Conservation (phyloP, 163 green algal genomes). For the Scenedesmus sp. region DNA sequence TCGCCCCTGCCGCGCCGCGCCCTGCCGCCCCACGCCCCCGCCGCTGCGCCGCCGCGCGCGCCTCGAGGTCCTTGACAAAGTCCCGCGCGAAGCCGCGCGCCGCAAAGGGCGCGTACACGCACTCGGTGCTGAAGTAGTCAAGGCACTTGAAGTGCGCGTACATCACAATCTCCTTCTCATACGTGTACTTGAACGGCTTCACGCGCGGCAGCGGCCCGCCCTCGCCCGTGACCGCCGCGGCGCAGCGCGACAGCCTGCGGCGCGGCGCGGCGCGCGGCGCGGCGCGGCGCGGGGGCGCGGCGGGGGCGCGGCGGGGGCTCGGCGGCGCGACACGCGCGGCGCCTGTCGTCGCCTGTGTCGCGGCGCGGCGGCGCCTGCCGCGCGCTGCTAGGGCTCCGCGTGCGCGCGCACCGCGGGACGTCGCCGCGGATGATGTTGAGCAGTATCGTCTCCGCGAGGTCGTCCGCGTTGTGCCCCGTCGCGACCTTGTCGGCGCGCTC, state of each 20-base stretch:
- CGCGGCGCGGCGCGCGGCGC: too few species aligned
- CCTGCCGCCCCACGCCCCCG: not conserved
- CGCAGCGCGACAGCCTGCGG: slow-evolving; percentile 79
- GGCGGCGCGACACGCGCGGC: too few species aligned
- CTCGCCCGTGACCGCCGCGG: slow-evolving; percentile 85
- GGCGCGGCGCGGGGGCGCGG: too few species aligned
- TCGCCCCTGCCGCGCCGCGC: too few species aligned
- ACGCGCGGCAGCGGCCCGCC: slow-evolving; percentile 83
- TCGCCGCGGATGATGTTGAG: slow-evolving; percentile 97
- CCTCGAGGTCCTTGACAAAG: slow-evolving; percentile 95
- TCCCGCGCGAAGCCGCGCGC: slow-evolving; percentile 87
- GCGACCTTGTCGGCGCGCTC: slow-evolving; percentile 86
- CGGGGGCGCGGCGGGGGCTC: too few species aligned
- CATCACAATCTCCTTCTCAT: slow-evolving; percentile 99
- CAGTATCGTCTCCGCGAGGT: slow-evolving; percentile 97
- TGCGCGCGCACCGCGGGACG: slow-evolving; percentile 69
- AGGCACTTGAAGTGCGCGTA: slow-evolving; percentile 99
- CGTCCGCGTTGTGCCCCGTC: slow-evolving; percentile 98
- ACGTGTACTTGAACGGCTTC: slow-evolving; percentile 98
- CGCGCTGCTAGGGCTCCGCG: too few species aligned
- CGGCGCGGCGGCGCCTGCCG: too few species aligned
- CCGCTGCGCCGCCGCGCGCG: slow-evolving; percentile 24
- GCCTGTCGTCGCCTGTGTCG: too few species aligned
- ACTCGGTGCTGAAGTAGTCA: slow-evolving; percentile 99
- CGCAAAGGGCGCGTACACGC: slow-evolving; percentile 93